phyloP scores from a whole-genome alignment of 73 alveolate genomes.

The Symbiodinium pilosum region DNA sequence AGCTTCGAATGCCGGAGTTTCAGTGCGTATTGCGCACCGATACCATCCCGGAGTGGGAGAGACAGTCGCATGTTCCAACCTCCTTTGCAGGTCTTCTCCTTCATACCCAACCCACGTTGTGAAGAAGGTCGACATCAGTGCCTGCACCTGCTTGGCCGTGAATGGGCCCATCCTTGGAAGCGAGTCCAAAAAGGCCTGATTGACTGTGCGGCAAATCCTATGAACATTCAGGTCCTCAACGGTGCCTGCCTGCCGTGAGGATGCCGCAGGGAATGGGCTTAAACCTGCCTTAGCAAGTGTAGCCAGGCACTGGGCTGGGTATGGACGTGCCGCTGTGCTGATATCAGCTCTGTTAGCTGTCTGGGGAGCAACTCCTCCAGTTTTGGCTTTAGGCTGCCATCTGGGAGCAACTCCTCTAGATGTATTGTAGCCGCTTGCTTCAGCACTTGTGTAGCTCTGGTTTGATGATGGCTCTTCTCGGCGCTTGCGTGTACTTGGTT shows the following conservation, averaged over 20 bases:
- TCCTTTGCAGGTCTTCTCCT: neutral
- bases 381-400: neutral
- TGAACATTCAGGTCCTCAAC: neutral
- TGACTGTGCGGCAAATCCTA: neutral
- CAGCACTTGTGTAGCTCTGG: neutral
- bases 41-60: neutral
- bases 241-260: neutral
- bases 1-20: neutral
- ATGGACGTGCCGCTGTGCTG: neutral
- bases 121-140: neutral
- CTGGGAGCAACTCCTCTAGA: neutral
- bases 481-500: neutral
- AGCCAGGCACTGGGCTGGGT: neutral
- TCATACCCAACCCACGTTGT: neutral
- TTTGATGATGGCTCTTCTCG: neutral
- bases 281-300: neutral
- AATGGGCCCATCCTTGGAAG: neutral
- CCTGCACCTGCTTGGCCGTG: neutral
- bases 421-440: neutral
- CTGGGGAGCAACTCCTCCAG: neutral
- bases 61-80: neutral
- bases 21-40: neutral
- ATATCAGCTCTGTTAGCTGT: neutral
- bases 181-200: neutral
- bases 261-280: neutral